Percentiles rank a stretch among this genome's conserved stretches.
phyloP scores from a whole-genome alignment of 768 basidiomycete genomes.

The Naganishia friedmannii region DNA sequence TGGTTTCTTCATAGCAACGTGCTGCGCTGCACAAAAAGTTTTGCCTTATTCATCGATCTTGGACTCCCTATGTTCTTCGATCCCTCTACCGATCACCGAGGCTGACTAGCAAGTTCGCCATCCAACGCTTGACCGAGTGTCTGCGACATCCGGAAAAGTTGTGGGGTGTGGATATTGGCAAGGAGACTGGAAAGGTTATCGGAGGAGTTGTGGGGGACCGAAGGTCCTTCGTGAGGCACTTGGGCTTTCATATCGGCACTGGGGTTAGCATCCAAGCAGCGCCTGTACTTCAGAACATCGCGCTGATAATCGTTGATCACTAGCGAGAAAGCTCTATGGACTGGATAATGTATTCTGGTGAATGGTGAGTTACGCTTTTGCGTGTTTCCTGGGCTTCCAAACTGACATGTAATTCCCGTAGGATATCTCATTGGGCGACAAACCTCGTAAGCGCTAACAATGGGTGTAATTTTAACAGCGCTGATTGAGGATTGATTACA shows the following conservation, averaged over 20 bases:
- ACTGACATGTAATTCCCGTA: not conserved
- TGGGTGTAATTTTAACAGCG: too few species aligned
- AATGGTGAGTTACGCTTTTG: not conserved
- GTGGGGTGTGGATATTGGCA: slow-evolving; percentile 21
- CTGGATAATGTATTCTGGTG: slow-evolving; percentile 19
- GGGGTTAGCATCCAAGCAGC: slow-evolving; percentile 19
- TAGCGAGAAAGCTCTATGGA: slow-evolving; percentile 21
- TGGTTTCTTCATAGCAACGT: slow-evolving; percentile 10
- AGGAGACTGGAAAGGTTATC: slow-evolving; percentile 10
- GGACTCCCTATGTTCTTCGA: slow-evolving; percentile 32
- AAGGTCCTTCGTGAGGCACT: slow-evolving; percentile 6
- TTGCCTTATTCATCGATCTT: slow-evolving; percentile 30
- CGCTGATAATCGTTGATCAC: not conserved
- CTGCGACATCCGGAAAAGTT: slow-evolving; percentile 23
- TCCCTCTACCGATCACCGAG: slow-evolving; percentile 21
- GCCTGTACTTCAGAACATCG: not conserved
- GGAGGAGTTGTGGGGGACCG: slow-evolving; percentile 21
- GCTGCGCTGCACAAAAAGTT: slow-evolving; percentile 27
- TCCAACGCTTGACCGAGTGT: slow-evolving; percentile 17
- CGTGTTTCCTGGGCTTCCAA: not conserved
- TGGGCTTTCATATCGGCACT: slow-evolving; percentile 20
- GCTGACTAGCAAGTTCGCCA: slow-evolving; percentile 24
- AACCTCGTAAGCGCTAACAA: not conserved
- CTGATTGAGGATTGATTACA: not conserved
- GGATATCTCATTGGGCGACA: slow-evolving; percentile 6